Evolutionary conservation across 768 basidiomycete species (phyloP), one percentile per base, ranked within the genome.

Genomic region (Tremella mesenterica): DNA sequence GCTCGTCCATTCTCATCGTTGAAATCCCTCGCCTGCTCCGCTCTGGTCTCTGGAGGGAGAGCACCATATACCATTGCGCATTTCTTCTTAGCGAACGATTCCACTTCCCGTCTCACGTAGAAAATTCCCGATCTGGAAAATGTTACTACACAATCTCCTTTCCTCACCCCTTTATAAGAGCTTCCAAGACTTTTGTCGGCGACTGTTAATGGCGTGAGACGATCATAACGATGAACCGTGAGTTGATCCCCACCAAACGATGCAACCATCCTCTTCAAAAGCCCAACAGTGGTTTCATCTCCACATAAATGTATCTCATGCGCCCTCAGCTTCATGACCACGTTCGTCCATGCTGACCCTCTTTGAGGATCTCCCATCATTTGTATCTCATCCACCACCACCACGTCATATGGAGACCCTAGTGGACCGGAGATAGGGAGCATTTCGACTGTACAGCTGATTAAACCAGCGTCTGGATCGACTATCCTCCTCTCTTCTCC

Each of bases 371-470:
- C 89, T 0, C 80, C 80, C 16, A 97, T 81, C 85, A 97, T 86
- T 76, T 97, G 95, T 44, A 99, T 96, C 76, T 97, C 93, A 71
- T 96, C 95, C 41, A 99, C 78, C 43, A 99, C 91, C 0, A 83
- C 91, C 21, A 97, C 89, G 48, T 93, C 88, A 44, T 73, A 62
- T 18, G 55, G 54, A 16, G 44, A 57, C 1, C 59, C 56, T 5
- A 45, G 36, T 0, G 41, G 2, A 16, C 50, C 44, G 1, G 31
- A 33, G 9, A 76, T 59, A 4, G 78, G 76, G 29, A 86, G 71
- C 92, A 97, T 99, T 77, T 99, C 95, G 61, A 96, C 85, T 2
- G 95, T 99, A 70, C 87, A 90, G 67, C 84, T 84, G n/a, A 78
- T 53, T 31, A 95, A 71, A 0, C 77, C 73, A 0, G 82, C 82